Evolutionary conservation across 2,329 filamentous ascomycete genomes (phyloP).

Genomic region (Nemania serpens): DNA sequence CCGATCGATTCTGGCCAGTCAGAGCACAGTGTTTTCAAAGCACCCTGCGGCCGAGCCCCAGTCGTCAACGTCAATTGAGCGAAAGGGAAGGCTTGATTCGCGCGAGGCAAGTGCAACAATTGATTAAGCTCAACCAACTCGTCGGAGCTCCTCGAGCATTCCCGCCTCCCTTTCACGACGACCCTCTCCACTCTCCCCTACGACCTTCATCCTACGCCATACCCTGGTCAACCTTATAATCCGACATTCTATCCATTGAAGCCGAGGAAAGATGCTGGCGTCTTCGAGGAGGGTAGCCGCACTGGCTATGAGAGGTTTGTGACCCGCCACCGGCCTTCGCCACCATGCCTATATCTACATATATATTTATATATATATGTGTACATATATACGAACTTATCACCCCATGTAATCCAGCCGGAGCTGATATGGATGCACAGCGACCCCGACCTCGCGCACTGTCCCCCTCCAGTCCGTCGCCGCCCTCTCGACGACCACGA

Average conservation of each 20-base stretch:
- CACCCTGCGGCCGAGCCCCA: slow-evolving; percentile 7
- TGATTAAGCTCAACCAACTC: slow-evolving; percentile 10
- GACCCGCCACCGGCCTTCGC: neutral
- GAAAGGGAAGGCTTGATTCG: slow-evolving; percentile 20
- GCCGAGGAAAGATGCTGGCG: slow-evolving; percentile 44
- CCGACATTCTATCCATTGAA: neutral
- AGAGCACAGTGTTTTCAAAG: slow-evolving; percentile 28
- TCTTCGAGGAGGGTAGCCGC: slow-evolving; percentile 48
- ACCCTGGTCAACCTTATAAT: neutral
- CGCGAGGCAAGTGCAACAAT: slow-evolving; percentile 26
- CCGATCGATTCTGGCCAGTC: slow-evolving; percentile 22
- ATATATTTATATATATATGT: neutral
- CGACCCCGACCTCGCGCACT: slow-evolving; percentile 67
- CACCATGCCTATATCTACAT: neutral
- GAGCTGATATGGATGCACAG: slow-evolving; percentile 50
- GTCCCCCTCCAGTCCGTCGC: slow-evolving; percentile 67
- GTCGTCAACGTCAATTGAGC: slow-evolving; percentile 30
- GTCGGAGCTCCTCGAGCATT: slow-evolving; percentile 25
- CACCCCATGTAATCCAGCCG: no score
- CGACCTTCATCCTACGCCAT: neutral
- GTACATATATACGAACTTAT: no score
- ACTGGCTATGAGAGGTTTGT: slow-evolving; percentile 49
- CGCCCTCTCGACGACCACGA: slow-evolving; percentile 67
- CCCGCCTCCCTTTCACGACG: slow-evolving; percentile 10
- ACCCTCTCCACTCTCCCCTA: slow-evolving; percentile 24